Evolutionary conservation across 768 basidiomycete species (phyloP).

Genomic region (Mycena filopes): DNA sequence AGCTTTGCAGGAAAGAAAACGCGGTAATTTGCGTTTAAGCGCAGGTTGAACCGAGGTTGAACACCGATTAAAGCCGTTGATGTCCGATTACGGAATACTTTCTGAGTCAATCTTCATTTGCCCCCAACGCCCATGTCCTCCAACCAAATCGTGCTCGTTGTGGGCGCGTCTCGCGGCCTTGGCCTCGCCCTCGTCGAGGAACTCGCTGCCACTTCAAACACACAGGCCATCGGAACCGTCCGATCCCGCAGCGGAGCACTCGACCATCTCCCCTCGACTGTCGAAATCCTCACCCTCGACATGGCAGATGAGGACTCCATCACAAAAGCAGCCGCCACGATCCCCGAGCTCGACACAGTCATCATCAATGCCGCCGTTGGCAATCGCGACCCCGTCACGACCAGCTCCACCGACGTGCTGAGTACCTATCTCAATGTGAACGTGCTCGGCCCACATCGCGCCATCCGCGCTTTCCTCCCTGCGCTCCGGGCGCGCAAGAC

Average conservation of each 20-base stretch:
- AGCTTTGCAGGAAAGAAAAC: too few species aligned
- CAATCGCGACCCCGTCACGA: conserved; percentile 22
- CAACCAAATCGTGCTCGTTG: conserved; percentile 32
- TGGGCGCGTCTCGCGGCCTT: conserved; percentile 35
- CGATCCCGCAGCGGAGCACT: conserved; percentile 7
- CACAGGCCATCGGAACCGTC: conserved; percentile 25
- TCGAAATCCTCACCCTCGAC: conserved; percentile 25
- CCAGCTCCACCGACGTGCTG: conserved; percentile 24
- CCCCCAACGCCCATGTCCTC: conserved; percentile 16
- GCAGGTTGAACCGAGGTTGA: too few species aligned
- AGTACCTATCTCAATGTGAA: conserved; percentile 27
- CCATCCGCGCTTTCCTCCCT: conserved; percentile 33
- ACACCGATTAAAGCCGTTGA: too few species aligned
- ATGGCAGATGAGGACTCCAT: conserved; percentile 30
- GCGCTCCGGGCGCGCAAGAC: conserved; percentile 32
- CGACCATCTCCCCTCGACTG: conserved; percentile 4
- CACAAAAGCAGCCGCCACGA: conserved; percentile 9
- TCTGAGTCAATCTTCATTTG: too few species aligned
- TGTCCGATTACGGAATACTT: too few species aligned
- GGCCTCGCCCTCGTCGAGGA: conserved; percentile 29
- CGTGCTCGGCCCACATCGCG: conserved; percentile 34
- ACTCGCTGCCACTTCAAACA: conserved; percentile 16
- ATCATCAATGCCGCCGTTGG: conserved; percentile 34
- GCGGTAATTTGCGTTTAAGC: too few species aligned
- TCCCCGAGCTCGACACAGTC: conserved; percentile 34